Evolutionary conservation across 805 yeast genomes (phyloP).

Genomic region (Teunomyces pallodes): DNA sequence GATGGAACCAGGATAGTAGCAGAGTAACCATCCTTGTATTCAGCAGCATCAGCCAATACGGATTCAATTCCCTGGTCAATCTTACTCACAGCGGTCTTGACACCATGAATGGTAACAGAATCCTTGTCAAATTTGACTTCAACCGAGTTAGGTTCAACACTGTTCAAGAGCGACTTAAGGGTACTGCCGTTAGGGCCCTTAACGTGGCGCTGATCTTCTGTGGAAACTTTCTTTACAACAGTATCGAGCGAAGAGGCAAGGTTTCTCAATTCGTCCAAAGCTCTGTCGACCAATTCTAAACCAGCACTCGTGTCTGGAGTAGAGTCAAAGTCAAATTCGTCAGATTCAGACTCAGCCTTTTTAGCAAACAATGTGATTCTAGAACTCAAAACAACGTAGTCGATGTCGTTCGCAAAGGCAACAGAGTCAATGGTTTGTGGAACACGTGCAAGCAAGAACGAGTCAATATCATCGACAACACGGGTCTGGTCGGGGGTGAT

Average conservation of each 20-base stretch:
- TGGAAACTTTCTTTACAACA: constrained; percentile 49
- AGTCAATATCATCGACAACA: constrained; percentile 62
- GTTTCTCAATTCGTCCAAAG: constrained; percentile 58
- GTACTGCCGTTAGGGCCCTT: constrained; percentile 63
- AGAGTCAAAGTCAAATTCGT: constrained; percentile 50
- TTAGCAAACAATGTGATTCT: constrained; percentile 54
- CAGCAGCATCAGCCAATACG: constrained; percentile 54
- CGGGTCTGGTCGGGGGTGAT: constrained; percentile 65
- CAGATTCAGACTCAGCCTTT: constrained; percentile 43
- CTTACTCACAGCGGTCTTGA: constrained; percentile 55
- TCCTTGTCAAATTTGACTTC: constrained; percentile 47
- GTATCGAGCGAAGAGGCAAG: constrained; percentile 53
- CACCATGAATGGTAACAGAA: constrained; percentile 65
- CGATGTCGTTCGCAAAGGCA: constrained; percentile 47
- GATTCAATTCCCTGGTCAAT: constrained; percentile 52
- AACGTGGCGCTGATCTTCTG: constrained; percentile 53
- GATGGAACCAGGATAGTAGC: constrained; percentile 62
- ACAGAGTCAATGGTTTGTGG: constrained; percentile 37
- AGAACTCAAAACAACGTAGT: constrained; percentile 57
- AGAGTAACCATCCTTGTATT: constrained; percentile 45
- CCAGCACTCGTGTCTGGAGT: constrained; percentile 44
- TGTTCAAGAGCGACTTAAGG: constrained; percentile 42
- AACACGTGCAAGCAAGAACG: constrained; percentile 52
- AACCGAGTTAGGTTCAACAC: constrained; percentile 38
- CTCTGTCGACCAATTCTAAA: constrained; percentile 51